phyloP scores from a whole-genome alignment of 441 rosid species.

The Biscutella auriculata region DNA sequence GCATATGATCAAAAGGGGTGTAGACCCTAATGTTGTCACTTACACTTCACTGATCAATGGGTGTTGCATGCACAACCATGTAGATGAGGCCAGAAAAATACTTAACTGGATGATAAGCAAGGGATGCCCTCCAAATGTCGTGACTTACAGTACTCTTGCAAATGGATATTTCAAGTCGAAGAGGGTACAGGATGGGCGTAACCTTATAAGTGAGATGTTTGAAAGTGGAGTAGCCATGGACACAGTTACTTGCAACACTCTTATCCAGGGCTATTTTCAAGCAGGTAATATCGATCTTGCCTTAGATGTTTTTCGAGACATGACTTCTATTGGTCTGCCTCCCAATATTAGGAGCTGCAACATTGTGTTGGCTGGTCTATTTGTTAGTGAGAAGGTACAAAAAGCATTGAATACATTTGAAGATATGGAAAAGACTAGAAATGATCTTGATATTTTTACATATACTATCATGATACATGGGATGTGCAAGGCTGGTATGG shows the following conservation, averaged over 20 bases:
- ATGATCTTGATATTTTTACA: constrained; percentile 14
- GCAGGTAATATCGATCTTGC: not conserved
- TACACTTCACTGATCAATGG: constrained; percentile 20
- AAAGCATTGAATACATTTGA: not conserved
- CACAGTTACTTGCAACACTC: constrained; percentile 12
- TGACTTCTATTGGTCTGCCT: constrained; percentile 14
- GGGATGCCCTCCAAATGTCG: constrained; percentile 17
- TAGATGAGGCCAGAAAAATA: not conserved
- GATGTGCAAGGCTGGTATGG: constrained; percentile 24
- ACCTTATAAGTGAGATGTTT: not conserved
- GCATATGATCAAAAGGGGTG: constrained; percentile 10
- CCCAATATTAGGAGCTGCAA: constrained; percentile 22
- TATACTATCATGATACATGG: constrained; percentile 25
- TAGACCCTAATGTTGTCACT: constrained; percentile 12
- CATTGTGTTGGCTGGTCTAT: constrained; percentile 22
- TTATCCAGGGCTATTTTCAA: constrained; percentile 8
- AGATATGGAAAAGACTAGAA: constrained; percentile 7
- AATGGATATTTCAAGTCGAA: constrained; percentile 13
- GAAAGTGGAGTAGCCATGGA: not conserved
- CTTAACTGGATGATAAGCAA: not conserved
- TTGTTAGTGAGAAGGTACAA: constrained; percentile 16
- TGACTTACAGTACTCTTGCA: constrained; percentile 19
- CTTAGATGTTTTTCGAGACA: not conserved
- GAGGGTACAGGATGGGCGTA: not conserved
- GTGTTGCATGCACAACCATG: not conserved